These are phyloP conservation scores for Trichomonascaceae sp. DNA, from an alignment of 1,139 yeast species.

Conservation along the genomic window DNA sequence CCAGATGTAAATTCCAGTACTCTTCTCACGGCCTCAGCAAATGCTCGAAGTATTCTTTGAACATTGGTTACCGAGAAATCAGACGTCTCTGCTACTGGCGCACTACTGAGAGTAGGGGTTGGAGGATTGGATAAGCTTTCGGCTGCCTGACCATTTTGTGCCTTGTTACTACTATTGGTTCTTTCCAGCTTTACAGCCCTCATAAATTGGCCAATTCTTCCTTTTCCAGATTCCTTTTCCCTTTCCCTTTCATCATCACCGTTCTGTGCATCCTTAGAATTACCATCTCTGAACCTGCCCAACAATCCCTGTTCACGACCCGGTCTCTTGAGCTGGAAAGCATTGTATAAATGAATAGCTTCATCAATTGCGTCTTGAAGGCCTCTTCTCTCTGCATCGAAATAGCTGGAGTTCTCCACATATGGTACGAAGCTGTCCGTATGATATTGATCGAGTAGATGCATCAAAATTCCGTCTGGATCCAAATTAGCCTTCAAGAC, in stretches of 20 bases:
- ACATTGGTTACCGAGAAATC: conserved; percentile 36
- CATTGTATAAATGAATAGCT: conserved; percentile 22
- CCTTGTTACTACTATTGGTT: conserved; percentile 16
- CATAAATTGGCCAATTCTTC: conserved; percentile 31
- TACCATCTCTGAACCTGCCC: conserved; percentile 19
- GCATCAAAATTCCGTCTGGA: conserved; percentile 43
- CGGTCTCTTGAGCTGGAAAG: conserved; percentile 20
- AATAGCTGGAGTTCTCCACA: conserved; percentile 61
- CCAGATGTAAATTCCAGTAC: conserved; percentile 65
- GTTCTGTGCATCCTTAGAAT: conserved; percentile 6
- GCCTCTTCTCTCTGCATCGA: conserved; percentile 65
- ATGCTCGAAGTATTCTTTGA: conserved; percentile 60
- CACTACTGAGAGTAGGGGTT: conserved; percentile 3
- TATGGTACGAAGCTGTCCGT: conserved; percentile 70
- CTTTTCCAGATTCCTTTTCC: conserved; percentile 20
- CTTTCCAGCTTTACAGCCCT: conserved; percentile 27
- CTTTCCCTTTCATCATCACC: conserved; percentile 10
- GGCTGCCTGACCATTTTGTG: conserved; percentile 3
- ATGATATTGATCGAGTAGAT: conserved; percentile 64
- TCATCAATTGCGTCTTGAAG: conserved; percentile 55
- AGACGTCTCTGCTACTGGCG: conserved; percentile 11
- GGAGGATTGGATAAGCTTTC: not conserved
- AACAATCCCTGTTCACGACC: conserved; percentile 24
- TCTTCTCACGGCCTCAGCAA: conserved; percentile 77
- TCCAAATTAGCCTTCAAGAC: conserved; percentile 36